These are phyloP conservation scores for Cladophialophora psammophila DNA, from an alignment of 2,329 filamentous ascomycete species.

Conservation along the genomic window DNA sequence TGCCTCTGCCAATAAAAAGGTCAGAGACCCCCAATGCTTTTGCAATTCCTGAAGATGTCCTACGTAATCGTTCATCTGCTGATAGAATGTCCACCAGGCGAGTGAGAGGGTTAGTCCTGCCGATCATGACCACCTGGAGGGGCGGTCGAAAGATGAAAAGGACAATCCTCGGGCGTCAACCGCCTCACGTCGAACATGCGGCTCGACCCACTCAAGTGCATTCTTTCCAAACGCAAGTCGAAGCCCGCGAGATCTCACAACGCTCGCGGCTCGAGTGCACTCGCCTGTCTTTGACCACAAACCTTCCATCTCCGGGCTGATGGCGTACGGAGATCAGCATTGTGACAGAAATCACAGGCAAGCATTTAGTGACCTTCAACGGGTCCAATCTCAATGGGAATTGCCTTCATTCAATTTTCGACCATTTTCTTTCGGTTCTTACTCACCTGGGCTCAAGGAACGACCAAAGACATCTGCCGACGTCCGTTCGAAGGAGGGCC, in stretches of 20 bases:
- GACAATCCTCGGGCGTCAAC: constrained; percentile 30
- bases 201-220: constrained; percentile 32
- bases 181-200: constrained; percentile 32
- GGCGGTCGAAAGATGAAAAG: constrained; percentile 22
- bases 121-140: constrained; percentile 8
- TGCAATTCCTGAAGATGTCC: background rate
- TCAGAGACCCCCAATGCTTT: constrained; percentile 10
- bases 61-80: constrained; percentile 8
- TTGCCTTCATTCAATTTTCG: constrained; percentile 36
- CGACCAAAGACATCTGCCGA: constrained; percentile 39
- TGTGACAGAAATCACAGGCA: background rate
- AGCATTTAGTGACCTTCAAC: constrained; percentile 6
- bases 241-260: constrained; percentile 39
- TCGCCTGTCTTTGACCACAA: constrained; percentile 33
- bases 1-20: constrained; percentile 18
- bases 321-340: constrained; percentile 22
- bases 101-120: constrained; percentile 2
- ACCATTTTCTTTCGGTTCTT: constrained; percentile 34
- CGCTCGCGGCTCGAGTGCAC: constrained; percentile 40
- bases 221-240: constrained; percentile 39
- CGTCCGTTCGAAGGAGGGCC: constrained; percentile 25
- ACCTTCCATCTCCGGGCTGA: constrained; percentile 25
- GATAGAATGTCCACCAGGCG: constrained; percentile 12
- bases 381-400: constrained; percentile 27
- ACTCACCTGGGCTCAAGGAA: constrained; percentile 16